Percentiles rank a stretch among this genome's conserved stretches.
phyloP scores from a whole-genome alignment of 208 protist species.

The Trypanosoma melophagium region DNA sequence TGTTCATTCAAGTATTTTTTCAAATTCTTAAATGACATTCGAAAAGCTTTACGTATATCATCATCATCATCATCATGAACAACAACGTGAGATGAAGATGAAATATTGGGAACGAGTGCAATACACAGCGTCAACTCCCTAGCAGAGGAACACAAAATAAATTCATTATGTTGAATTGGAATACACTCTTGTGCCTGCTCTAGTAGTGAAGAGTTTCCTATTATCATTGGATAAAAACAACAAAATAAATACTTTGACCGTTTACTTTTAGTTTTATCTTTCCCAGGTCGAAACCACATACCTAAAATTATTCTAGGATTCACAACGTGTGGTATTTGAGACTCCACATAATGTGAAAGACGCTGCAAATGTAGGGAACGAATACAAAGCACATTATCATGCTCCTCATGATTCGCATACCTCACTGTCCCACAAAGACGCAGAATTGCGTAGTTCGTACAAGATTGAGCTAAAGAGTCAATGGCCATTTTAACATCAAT shows the following conservation, averaged over 20 bases:
- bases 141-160: conserved; percentile 3
- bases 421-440: not conserved
- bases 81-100: not conserved
- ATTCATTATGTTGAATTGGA: conserved; percentile 6
- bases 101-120: conserved; percentile 9
- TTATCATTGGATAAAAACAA: conserved; percentile 3
- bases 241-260: conserved; percentile 8
- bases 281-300: conserved; percentile 10
- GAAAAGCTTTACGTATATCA: not conserved
- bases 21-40: not conserved
- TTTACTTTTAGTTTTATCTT: not conserved
- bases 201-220: not conserved
- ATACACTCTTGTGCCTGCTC: not conserved
- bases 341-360: not conserved
- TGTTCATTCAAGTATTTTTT: not conserved
- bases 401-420: not conserved
- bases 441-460: not conserved
- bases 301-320: not conserved
- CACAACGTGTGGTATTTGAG: not conserved
- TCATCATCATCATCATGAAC: not conserved
- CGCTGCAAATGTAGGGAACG: conserved; percentile 7
- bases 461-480: not conserved
- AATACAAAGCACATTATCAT: conserved; percentile 16
- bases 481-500: conserved; percentile 10
- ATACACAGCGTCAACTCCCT: not conserved